These are phyloP conservation scores for Acorus gramineus DNA, from an alignment of 106 monocot genomes.

Conservation along the genomic window DNA sequence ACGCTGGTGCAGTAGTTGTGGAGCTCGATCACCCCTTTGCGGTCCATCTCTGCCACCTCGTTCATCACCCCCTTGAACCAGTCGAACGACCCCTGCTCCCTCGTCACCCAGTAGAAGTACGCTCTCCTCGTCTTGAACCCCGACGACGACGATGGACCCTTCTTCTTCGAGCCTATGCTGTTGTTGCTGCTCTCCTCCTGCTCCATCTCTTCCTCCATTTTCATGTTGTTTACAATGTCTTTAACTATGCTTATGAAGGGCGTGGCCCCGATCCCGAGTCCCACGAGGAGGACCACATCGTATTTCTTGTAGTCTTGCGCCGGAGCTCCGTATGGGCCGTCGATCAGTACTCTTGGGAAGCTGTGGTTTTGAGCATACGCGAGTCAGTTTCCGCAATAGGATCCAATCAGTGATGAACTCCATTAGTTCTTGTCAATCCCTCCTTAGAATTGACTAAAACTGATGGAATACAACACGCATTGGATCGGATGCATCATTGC, in stretches of 20 bases:
- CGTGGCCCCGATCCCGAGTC: slow-evolving; percentile 91
- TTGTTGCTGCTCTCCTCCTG: slow-evolving; percentile 4
- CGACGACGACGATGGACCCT: background rate
- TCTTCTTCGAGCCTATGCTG: background rate
- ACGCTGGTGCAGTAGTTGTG: slow-evolving; percentile 97
- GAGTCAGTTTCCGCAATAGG: too few relatives aligned
- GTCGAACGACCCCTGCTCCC: slow-evolving; percentile 91
- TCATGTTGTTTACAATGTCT: slow-evolving; percentile 88
- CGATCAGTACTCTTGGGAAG: slow-evolving; percentile 69
- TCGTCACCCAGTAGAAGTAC: slow-evolving; percentile 92
- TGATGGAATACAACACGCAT: slow-evolving; percentile 3
- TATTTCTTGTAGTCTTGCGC: slow-evolving; percentile 95
- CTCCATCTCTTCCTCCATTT: slow-evolving; percentile 12
- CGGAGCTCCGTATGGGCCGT: slow-evolving; percentile 92
- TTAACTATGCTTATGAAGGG: slow-evolving; percentile 86
- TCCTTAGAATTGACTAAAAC: background rate
- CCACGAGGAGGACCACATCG: slow-evolving; percentile 83
- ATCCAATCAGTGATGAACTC: too few relatives aligned
- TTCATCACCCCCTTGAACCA: slow-evolving; percentile 96
- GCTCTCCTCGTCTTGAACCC: slow-evolving; percentile 55
- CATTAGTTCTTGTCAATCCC: too few relatives aligned
- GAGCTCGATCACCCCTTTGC: slow-evolving; percentile 59
- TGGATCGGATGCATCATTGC: slow-evolving; percentile 1
- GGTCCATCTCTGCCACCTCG: slow-evolving; percentile 84
- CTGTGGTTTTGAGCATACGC: slow-evolving; percentile 10